Conservation (phyloP, 306 rosid genomes). For the Trifolium repens region DNA sequence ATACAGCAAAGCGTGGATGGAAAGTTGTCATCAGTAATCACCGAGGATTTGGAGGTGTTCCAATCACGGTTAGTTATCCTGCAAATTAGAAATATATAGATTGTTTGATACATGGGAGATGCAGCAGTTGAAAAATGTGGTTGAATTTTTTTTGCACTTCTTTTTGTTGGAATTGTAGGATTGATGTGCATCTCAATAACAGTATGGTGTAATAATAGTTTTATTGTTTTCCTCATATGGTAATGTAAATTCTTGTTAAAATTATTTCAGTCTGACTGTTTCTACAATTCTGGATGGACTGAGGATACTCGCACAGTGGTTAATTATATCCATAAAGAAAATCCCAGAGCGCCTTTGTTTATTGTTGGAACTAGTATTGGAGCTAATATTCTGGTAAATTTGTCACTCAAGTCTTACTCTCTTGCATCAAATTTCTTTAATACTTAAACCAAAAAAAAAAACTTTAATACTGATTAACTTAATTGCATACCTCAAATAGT, state of each 20-base stretch:
- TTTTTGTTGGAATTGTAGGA: slow-evolving; percentile 29
- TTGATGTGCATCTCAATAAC: slow-evolving; percentile 24
- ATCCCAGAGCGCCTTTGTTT: slow-evolving; percentile 77
- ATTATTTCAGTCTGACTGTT: slow-evolving; percentile 81
- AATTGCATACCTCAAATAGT: slow-evolving; percentile 5
- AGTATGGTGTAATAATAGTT: slow-evolving; percentile 26
- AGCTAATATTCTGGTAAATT: slow-evolving; percentile 85
- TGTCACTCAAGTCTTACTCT: slow-evolving; percentile 16
- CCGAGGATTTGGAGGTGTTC: slow-evolving; percentile 92
- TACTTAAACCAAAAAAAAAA: too few relatives aligned
- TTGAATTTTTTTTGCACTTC: neutral
- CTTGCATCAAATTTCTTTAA: neutral
- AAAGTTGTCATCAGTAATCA: slow-evolving; percentile 82
- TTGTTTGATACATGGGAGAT: slow-evolving; percentile 9
- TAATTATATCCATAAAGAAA: slow-evolving; percentile 68
- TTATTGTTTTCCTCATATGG: slow-evolving; percentile 17
- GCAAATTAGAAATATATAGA: slow-evolving; percentile 21
- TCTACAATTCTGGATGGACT: slow-evolving; percentile 99
- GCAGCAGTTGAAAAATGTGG: neutral
- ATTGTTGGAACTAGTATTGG: slow-evolving; percentile 89
- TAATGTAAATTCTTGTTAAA: slow-evolving; percentile 37
- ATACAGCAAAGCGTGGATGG: slow-evolving; percentile 81
- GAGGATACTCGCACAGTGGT: slow-evolving; percentile 81
- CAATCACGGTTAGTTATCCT: slow-evolving; percentile 79
- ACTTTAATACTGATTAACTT: slow-evolving; percentile 3